Evolutionary conservation across 1,284 basidiomycete genomes (phyloP), one percentile per base, ranked within the genome.

Genomic region (Takashimella tepidaria): DNA sequence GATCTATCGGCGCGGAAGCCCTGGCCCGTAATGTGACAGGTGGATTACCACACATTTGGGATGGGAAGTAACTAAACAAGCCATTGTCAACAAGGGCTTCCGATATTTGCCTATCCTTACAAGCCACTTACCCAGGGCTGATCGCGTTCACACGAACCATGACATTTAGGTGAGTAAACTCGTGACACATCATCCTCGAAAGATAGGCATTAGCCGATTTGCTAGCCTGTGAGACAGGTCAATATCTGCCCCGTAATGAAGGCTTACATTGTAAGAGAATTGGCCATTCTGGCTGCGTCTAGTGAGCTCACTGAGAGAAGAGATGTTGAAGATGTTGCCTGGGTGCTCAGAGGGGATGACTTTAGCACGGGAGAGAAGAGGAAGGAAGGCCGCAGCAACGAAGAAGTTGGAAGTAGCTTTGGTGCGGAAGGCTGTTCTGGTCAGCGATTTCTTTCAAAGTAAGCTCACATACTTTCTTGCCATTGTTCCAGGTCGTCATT

Each of bases 401-500:
- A 43, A 43, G 42, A n/a, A 43, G 42, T 43, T 43, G 42, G 42
- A 10, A 20, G 42, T 43, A 20, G 21, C 42, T 8, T 43, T 43
- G 8, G 42, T 43, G 21, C 42, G 42, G 42, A 43, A 43, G n/a
- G 42, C 42, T 43, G 42, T 8, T 19, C n/a, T n/a, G n/a, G 42
- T 43, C 21, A 43, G 42, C 42, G 11, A 11, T 40, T 40, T 19
- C 11, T 40, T 19, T 43, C 42, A 20, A 8, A n/a, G 13, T 43
- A n/a, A 43, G 16, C 19, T 13, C 16, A 49, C 47, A 12, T 6
- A 49, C 47, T 51, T 16, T 51, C 27, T 22, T 37, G 20, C 50
- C 50, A 51, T 27, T 20, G 26, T n/a, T 37, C 43, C 20, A 43
- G 50, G 43, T 51, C 50, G 50, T 51, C 50, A 16, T 45, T 27